Base-by-base conservation (phyloP, 495 filamentous ascomycete species). In the Xylaria bambusicola region DNA sequence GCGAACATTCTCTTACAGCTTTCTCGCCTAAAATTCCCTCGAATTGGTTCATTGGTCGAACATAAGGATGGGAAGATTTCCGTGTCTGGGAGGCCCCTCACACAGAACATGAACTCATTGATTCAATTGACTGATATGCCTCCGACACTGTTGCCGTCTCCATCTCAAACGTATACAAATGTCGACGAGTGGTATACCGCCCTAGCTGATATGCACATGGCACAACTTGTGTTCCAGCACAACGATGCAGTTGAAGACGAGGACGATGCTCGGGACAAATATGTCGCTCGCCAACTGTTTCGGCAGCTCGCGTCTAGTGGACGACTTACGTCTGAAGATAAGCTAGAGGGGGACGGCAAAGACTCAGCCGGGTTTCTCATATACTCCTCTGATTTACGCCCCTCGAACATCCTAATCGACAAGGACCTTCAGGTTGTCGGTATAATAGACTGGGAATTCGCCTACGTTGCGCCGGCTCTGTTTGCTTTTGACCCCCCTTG, bases 201-300 rank as follows among this genome's bases (percentile, higher is more conserved):
- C 31, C 62, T 81, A 41, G 71, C 74, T 4, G 65, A 74, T 6
- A 70, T 77, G 67, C 76, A 81, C 45, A 41, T 74, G 51, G 65
- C 56, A 46, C 71, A 76, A 51, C 72, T 81, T 2, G 31, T 65
- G 4, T 69, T 71, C 51, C 77, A 79, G 62, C 73, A 72, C 29
- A 77, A 79, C 56, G 72, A 75, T 52, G 58, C 72, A 13, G 66
- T 69, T 63, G 18, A 66, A 62, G 44, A 71, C 20, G 61, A 68
- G 58, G 60, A 72, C 57, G 71, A 71, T 70, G 56, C 70, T 64
- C 62, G 73, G 21, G 67, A 73, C 46, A 65, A 67, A 60, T 70
- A 72, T 40, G 52, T 76, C 27, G 61, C 79, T 56, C 71, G 65
- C 56, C 56, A 59, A 1, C 35, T 59, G 10, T 59, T 59, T 44